Evolutionary conservation across 2,329 filamentous ascomycete genomes (phyloP).

Genomic region (Cucurbitaria berberidis): DNA sequence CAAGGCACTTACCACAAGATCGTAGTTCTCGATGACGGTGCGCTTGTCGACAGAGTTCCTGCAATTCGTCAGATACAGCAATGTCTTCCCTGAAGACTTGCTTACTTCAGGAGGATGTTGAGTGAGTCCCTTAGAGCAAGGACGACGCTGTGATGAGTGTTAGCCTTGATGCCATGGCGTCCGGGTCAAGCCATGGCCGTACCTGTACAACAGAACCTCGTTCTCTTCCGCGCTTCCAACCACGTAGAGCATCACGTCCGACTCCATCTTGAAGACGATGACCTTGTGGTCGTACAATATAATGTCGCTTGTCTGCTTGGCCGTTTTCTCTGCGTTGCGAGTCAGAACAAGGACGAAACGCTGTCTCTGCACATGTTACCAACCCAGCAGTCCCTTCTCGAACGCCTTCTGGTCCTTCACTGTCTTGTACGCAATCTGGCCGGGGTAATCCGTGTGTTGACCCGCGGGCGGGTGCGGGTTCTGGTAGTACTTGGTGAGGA

Average conservation of each 20-base stretch:
- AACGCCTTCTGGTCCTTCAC: conserved; percentile 95
- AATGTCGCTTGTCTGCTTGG: conserved; percentile 93
- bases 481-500: conserved; percentile 93
- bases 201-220: conserved; percentile 89
- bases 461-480: conserved; percentile 71
- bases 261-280: conserved; percentile 97
- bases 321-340: conserved; percentile 72
- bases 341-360: conserved; percentile 20
- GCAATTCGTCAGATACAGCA: conserved; percentile 7
- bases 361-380: conserved; percentile 76
- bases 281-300: conserved; percentile 97
- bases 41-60: conserved; percentile 97
- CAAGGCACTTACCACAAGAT: conserved; percentile 68
- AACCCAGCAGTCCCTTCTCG: conserved; percentile 83
- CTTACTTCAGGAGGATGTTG: conserved; percentile 89
- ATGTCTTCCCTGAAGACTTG: conserved; percentile 1
- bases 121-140: conserved; percentile 88
- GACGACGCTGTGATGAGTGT: conserved; percentile 68
- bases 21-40: conserved; percentile 98
- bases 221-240: conserved; percentile 91
- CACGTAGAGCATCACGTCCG: conserved; percentile 95
- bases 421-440: conserved; percentile 80
- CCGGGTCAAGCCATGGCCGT: neutral
- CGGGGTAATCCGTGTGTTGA: conserved; percentile 64
- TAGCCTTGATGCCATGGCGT: conserved; percentile 7